Conservation (phyloP, 352 stramenopile species). For the Blastocystis sp. region DNA sequence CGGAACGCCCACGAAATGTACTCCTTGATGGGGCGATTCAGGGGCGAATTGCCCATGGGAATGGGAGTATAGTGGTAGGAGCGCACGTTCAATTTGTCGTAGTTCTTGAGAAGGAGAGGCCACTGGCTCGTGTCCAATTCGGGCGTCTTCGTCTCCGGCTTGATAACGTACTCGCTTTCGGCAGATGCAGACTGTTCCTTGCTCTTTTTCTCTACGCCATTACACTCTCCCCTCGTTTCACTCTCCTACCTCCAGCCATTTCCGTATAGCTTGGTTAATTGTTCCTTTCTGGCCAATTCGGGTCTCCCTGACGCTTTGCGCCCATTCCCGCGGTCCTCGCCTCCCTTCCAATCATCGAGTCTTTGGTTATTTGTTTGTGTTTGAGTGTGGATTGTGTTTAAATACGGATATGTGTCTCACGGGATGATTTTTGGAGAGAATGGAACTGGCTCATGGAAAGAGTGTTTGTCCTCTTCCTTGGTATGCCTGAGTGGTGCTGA, state of each 20-base stretch:
- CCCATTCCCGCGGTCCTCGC: neutral
- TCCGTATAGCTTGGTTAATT: neutral
- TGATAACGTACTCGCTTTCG: conserved; percentile 69
- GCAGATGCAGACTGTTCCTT: neutral
- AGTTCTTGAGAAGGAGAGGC: conserved; percentile 98
- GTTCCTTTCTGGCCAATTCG: neutral
- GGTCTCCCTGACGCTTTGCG: neutral
- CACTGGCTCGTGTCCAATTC: conserved; percentile 76
- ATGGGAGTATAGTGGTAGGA: conserved; percentile 98
- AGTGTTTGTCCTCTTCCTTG: too few relatives aligned
- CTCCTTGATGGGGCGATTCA: conserved; percentile 91
- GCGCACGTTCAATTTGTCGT: conserved; percentile 94
- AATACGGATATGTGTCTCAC: too few relatives aligned
- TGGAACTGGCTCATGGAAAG: too few relatives aligned
- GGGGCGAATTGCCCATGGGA: conserved; percentile 86
- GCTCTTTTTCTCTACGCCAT: neutral
- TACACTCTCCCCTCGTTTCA: neutral
- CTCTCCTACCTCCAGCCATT: neutral
- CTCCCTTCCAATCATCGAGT: too few relatives aligned
- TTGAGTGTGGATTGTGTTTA: too few relatives aligned
- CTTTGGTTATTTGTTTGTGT: too few relatives aligned
- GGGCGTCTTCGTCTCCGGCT: conserved; percentile 60
- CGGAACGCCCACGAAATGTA: conserved; percentile 80
- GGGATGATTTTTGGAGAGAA: too few relatives aligned
- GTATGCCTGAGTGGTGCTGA: too few relatives aligned